A percentile compares a stretch with the other conserved stretches of the same genome.
These are phyloP conservation scores for Euphorbia lathyris DNA, from an alignment of 345 rosid species.

Conservation along the genomic window DNA sequence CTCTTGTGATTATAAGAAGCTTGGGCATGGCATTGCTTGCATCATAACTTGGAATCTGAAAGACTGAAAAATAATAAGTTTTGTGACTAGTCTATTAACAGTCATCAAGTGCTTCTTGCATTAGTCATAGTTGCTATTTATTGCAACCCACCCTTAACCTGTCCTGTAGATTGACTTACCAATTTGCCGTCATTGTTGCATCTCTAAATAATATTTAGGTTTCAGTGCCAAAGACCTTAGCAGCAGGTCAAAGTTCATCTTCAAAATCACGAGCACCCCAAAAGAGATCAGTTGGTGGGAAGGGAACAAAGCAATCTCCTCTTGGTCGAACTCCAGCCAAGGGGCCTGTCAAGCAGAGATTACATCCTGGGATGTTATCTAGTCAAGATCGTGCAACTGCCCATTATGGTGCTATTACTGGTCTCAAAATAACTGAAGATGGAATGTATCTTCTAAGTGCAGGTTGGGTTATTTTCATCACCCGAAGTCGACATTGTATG, in stretches of 20 bases:
- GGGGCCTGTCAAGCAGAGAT: slow-evolving; percentile 56
- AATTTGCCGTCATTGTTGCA: not conserved
- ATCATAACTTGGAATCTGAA: not conserved
- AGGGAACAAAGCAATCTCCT: slow-evolving; percentile 50
- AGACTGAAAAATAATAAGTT: no score
- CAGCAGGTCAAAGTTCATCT: slow-evolving; percentile 35
- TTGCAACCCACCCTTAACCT: not conserved
- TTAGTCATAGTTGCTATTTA: not conserved
- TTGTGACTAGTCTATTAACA: not conserved
- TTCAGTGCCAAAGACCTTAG: slow-evolving; percentile 42
- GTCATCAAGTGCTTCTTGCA: not conserved
- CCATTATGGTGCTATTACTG: slow-evolving; percentile 91
- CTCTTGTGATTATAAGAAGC: not conserved
- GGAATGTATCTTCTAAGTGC: slow-evolving; percentile 96
- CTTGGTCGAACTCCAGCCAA: slow-evolving; percentile 46
- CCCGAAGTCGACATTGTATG: not conserved
- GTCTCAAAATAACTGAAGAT: slow-evolving; percentile 72
- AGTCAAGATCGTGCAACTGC: slow-evolving; percentile 82
- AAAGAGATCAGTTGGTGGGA: slow-evolving; percentile 50
- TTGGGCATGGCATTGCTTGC: not conserved
- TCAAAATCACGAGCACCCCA: slow-evolving; percentile 40
- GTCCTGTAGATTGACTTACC: not conserved
- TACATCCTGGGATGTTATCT: slow-evolving; percentile 89
- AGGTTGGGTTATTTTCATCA: slow-evolving; percentile 44
- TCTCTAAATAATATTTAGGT: slow-evolving; percentile 31